These are phyloP conservation scores for Tolypocladium endophyticum DNA, from an alignment of 2,329 filamentous ascomycete species.

Conservation along the genomic window DNA sequence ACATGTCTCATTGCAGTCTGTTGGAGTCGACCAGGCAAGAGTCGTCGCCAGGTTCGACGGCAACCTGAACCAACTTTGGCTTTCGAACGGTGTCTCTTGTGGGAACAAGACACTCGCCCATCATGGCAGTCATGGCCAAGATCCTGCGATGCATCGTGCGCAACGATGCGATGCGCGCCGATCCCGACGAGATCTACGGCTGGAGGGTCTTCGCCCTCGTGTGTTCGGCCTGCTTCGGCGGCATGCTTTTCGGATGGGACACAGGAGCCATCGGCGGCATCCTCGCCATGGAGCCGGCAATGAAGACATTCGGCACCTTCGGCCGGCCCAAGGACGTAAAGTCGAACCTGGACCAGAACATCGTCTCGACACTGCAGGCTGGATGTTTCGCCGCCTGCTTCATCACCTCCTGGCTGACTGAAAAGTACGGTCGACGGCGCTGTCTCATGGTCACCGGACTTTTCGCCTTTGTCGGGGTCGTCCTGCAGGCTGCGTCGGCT, in stretches of 20 bases:
- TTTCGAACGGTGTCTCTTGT: neutral
- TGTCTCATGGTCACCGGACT: constrained; percentile 45
- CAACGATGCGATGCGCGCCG: constrained; percentile 61
- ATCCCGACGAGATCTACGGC: constrained; percentile 58
- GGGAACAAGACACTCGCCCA: neutral
- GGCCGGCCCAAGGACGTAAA: constrained; percentile 14
- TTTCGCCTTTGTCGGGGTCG: constrained; percentile 48
- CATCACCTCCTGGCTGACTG: constrained; percentile 40
- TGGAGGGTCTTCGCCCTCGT: constrained; percentile 58
- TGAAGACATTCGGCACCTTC: constrained; percentile 29
- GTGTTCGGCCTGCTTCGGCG: constrained; percentile 57
- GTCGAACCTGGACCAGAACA: constrained; percentile 50
- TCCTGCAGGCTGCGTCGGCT: constrained; percentile 52
- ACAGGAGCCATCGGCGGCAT: constrained; percentile 61
- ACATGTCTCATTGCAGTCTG: neutral
- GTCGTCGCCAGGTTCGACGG: neutral
- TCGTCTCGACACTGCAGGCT: constrained; percentile 61
- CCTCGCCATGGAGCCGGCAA: constrained; percentile 47
- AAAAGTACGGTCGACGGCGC: constrained; percentile 42
- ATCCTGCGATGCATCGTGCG: constrained; percentile 48
- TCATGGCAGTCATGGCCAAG: constrained; percentile 28
- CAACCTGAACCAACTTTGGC: neutral
- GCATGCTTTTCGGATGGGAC: constrained; percentile 40
- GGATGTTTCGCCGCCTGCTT: constrained; percentile 58
- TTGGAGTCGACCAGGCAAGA: neutral